Conservation (phyloP, 352 stramenopile genomes). For the Sclerospora graminicola region DNA sequence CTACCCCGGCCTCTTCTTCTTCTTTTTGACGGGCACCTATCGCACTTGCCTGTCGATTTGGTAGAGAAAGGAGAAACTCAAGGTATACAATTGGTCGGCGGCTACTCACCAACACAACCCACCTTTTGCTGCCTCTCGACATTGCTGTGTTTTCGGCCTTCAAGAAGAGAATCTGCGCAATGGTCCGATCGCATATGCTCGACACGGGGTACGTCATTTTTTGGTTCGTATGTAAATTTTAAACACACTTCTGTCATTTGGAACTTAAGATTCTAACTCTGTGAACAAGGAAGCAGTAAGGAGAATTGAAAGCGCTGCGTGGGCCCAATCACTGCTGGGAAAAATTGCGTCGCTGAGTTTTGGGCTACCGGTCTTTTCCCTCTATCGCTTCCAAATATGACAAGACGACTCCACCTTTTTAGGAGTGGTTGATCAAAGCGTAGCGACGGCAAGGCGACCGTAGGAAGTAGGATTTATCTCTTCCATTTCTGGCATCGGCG, state of each 20-base stretch:
- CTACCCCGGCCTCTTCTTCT: too few relatives aligned
- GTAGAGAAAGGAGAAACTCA: neutral
- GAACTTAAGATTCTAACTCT: neutral
- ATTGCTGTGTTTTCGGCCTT: too few relatives aligned
- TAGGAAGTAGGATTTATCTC: too few relatives aligned
- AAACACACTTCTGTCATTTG: neutral
- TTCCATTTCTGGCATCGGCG: too few relatives aligned
- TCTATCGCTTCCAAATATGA: neutral
- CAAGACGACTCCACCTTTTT: too few relatives aligned
- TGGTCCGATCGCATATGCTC: too few relatives aligned
- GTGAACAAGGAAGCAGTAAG: neutral
- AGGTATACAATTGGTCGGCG: neutral
- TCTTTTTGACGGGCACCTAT: too few relatives aligned
- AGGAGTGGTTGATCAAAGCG: neutral
- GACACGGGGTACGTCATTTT: neutral
- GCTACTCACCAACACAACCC: too few relatives aligned
- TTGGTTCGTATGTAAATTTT: neutral
- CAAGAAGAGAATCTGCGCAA: neutral
- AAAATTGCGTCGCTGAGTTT: neutral
- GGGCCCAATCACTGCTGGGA: neutral
- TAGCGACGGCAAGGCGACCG: neutral
- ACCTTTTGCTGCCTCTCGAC: too few relatives aligned
- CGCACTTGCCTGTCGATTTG: neutral
- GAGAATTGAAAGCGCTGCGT: neutral
- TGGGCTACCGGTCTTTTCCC: neutral